These are phyloP conservation scores for Jackrogersella multiformis DNA, from an alignment of 495 filamentous ascomycete genomes.

Conservation along the genomic window DNA sequence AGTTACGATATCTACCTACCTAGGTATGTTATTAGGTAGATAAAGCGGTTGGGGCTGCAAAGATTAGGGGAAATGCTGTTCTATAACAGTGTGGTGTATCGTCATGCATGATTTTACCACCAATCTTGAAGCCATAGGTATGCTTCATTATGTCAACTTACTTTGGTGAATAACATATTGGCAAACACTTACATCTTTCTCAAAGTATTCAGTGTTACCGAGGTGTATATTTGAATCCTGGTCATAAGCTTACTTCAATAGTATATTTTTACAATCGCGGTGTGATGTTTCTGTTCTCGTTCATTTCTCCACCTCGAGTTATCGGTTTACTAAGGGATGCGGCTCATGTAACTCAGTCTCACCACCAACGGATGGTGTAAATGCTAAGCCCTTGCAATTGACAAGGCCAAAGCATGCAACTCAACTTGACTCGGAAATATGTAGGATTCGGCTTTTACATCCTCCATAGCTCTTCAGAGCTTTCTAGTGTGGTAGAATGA, in stretches of 20 bases:
- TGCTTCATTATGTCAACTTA: neutral
- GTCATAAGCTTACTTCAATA: neutral
- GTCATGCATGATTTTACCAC: neutral
- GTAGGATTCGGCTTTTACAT: neutral
- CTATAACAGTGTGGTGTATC: neutral
- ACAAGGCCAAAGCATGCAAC: conserved; percentile 1
- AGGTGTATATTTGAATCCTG: neutral
- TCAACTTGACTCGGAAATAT: neutral
- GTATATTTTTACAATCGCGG: neutral
- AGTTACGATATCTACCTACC: too few relatives aligned
- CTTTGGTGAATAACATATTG: neutral
- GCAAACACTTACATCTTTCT: neutral
- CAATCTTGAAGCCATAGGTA: too few relatives aligned
- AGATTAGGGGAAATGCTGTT: neutral
- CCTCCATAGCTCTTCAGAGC: neutral
- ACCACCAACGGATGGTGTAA: neutral
- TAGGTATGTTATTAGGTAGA: neutral
- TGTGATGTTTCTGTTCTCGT: neutral
- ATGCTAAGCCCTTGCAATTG: neutral
- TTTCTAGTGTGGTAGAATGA: neutral
- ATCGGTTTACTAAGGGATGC: neutral
- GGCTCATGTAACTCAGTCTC: neutral
- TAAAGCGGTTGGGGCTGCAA: neutral
- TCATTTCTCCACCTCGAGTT: neutral
- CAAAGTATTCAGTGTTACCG: too few relatives aligned